Percentiles rank a stretch among this genome's conserved stretches.
Evolutionary conservation across 352 stramenopile genomes (phyloP).

Genomic region (Phytophthora kernoviae): DNA sequence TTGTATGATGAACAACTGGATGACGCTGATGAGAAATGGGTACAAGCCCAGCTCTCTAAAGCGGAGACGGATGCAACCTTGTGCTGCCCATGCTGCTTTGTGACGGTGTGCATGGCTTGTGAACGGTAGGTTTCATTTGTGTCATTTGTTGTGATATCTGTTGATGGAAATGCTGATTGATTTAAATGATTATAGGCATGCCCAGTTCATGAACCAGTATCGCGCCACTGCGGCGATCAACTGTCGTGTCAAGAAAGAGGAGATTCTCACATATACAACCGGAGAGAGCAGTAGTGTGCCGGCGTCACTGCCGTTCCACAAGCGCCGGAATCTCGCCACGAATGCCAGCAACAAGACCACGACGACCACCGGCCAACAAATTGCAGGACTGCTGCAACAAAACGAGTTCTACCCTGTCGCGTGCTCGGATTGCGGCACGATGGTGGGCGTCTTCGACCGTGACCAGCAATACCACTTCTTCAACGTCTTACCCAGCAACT

Average conservation of each 20-base stretch:
- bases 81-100: conserved; percentile 82
- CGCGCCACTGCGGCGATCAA: conserved; percentile 65
- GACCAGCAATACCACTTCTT: conserved; percentile 78
- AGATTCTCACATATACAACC: conserved; percentile 65
- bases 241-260: conserved; percentile 71
- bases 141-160: conserved; percentile 1
- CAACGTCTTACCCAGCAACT: conserved; percentile 74
- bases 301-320: conserved; percentile 42
- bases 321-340: conserved; percentile 32
- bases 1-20: conserved; percentile 73
- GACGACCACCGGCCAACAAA: conserved; percentile 22
- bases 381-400: conserved; percentile 34
- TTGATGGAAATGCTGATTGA: conserved; percentile 9
- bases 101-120: conserved; percentile 79
- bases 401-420: conserved; percentile 73
- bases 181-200: conserved; percentile 39
- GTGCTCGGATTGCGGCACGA: conserved; percentile 80
- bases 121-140: conserved; percentile 44
- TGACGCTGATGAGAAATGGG: conserved; percentile 73
- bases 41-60: conserved; percentile 34
- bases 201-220: conserved; percentile 76
- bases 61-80: conserved; percentile 57
- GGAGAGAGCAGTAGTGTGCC: conserved; percentile 15
- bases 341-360: conserved; percentile 7
- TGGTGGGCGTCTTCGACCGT: conserved; percentile 69